Conservation (phyloP, 2,329 filamentous ascomycete species). For the Fusarium sublunatum region DNA sequence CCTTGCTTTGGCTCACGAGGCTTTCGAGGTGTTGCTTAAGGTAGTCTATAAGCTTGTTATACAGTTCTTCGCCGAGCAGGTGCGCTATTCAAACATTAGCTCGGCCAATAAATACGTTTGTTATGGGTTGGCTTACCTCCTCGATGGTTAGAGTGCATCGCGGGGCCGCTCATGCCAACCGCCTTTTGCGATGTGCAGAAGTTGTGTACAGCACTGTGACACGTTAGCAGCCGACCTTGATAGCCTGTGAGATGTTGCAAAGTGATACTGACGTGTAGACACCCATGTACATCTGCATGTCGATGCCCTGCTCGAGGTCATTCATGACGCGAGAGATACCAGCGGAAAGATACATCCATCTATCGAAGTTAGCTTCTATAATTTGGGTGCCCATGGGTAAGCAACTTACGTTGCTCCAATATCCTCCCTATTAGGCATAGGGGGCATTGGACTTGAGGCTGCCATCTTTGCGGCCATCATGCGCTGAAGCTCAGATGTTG, state of each 20-base stretch:
- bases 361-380: constrained; percentile 53
- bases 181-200: constrained; percentile 99
- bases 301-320: constrained; percentile 89
- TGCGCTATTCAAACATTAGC: constrained; percentile 70
- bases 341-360: constrained; percentile 89
- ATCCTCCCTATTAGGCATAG: constrained; percentile 71
- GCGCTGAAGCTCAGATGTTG: constrained; percentile 30
- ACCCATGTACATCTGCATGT: constrained; percentile 97
- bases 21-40: constrained; percentile 79
- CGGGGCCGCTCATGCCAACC: constrained; percentile 66
- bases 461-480: constrained; percentile 53
- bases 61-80: constrained; percentile 93
- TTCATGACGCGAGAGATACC: constrained; percentile 95
- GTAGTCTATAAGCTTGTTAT: constrained; percentile 89
- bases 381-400: not conserved
- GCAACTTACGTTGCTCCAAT: constrained; percentile 61
- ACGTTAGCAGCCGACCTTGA: constrained; percentile 50
- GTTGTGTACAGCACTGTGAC: constrained; percentile 86
- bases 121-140: constrained; percentile 67
- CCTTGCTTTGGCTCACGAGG: constrained; percentile 77
- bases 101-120: not conserved
- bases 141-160: constrained; percentile 55
- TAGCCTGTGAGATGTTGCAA: not conserved
- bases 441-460: constrained; percentile 61
- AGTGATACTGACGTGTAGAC: constrained; percentile 78